Base-by-base conservation (phyloP, 345 rosid genomes). In the Eucalyptus shirleyi region DNA sequence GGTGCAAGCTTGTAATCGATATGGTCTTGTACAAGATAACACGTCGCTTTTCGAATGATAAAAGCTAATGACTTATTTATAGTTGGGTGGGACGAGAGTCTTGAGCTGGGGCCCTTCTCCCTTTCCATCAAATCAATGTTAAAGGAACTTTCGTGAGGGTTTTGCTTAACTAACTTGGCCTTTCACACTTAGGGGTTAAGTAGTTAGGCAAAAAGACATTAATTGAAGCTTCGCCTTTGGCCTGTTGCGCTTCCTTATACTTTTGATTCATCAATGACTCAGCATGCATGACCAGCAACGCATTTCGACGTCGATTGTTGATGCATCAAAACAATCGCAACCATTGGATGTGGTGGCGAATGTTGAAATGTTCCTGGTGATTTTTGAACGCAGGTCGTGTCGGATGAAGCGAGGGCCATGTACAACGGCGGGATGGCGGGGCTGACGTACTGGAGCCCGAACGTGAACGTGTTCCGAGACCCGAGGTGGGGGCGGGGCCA, bases 401-500 rank as follows among this genome's bases (percentile, higher is more conserved):
- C 97, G 5, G 97, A 95, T 62, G 98, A 97, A 91, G 98, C 96
- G 51, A 91, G 97, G 90, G 97, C 98, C 60, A 95, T 95, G 98
- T 95, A 95, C 91, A 95, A 95, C 53, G 95, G 97, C 87, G 97
- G 98, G 60, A 90, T 87, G 87, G 96, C 96, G 5, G 97, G 98
- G 28, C 87, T 98, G 89, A 95, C 98, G 44, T 95, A 88, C 83
- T 95, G 97, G 99, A 96, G 98, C 65, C 99, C 99, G 32, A 95
- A 95, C 86, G 97, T 97, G 32, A 96, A 97, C 89, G 93, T 98
- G 77, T 91, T 97, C 80, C 91, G 99, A 37, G 99, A 98, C 91
- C 99, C 99, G 3, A 91, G 98, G 87, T 97, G 98, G 99, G 99
- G 98, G 26, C 92, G 97, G 5, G 97, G 98, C 59, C 99, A 96